Percentiles rank a stretch among this genome's conserved stretches.
Conservation (phyloP, 176 grass and related monocot species). For the Raddia distichophylla region DNA sequence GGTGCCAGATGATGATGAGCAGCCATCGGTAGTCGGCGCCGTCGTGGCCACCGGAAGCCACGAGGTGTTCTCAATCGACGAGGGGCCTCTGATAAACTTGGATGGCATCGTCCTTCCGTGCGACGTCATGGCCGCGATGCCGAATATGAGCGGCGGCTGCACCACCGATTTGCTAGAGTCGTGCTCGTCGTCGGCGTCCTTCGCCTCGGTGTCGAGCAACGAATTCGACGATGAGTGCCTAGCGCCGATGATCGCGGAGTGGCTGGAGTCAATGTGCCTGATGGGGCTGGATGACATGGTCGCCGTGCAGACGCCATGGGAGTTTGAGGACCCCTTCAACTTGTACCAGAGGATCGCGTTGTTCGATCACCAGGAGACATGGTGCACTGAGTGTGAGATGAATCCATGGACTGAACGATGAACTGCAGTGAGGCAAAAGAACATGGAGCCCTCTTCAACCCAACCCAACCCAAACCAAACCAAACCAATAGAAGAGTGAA, state of each 20-base stretch:
- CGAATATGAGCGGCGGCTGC: neutral
- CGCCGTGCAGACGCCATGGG: conserved; percentile 36
- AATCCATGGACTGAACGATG: no score
- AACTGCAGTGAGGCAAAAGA: no score
- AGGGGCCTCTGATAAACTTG: conserved; percentile 55
- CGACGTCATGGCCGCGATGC: neutral
- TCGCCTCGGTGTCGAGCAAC: conserved; percentile 35
- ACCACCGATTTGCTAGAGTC: conserved; percentile 9
- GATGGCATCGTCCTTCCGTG: conserved; percentile 55
- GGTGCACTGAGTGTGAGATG: neutral
- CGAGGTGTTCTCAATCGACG: conserved; percentile 56
- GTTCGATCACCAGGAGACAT: conserved; percentile 64
- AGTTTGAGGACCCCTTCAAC: conserved; percentile 54
- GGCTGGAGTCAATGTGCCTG: conserved; percentile 74
- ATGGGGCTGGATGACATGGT: conserved; percentile 63
- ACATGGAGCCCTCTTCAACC: no score
- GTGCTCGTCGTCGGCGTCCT: conserved; percentile 30
- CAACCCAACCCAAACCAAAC: no score
- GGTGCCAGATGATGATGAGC: conserved; percentile 21
- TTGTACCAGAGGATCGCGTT: conserved; percentile 63
- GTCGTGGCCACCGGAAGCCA: neutral
- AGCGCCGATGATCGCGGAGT: conserved; percentile 56
- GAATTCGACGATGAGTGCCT: conserved; percentile 50
- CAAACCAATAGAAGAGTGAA: no score
- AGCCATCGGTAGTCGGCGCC: neutral